Conservation (phyloP, 306 rosid genomes). For the Alnus glutinosa region DNA sequence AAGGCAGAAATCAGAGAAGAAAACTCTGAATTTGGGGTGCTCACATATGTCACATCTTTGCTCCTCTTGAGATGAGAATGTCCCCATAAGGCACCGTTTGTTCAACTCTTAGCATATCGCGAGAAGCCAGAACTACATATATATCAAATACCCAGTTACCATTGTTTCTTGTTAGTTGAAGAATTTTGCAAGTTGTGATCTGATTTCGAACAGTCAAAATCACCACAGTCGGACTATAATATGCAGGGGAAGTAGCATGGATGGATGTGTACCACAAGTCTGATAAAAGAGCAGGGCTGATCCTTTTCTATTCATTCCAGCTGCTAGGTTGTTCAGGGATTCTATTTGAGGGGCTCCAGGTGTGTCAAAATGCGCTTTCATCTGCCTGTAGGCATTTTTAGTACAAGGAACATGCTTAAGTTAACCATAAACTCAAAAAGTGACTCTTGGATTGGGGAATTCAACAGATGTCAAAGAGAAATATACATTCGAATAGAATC, state of each 20-base stretch:
- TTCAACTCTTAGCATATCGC: slow-evolving; percentile 52
- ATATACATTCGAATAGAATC: slow-evolving; percentile 64
- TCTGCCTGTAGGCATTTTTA: slow-evolving; percentile 49
- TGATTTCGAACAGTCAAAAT: neutral
- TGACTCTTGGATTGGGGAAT: slow-evolving; percentile 6
- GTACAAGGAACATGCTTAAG: slow-evolving; percentile 11
- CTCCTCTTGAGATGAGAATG: slow-evolving; percentile 68
- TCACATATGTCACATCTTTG: slow-evolving; percentile 59
- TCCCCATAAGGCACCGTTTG: slow-evolving; percentile 60
- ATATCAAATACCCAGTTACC: neutral
- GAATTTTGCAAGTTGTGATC: neutral
- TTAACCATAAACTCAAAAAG: neutral
- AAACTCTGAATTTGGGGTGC: slow-evolving; percentile 15
- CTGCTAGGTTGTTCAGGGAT: slow-evolving; percentile 59
- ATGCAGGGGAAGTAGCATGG: neutral
- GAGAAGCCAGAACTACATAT: slow-evolving; percentile 62
- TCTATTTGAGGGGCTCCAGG: slow-evolving; percentile 69
- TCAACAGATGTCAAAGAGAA: slow-evolving; percentile 10
- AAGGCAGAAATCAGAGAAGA: slow-evolving; percentile 14
- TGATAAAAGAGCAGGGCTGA: slow-evolving; percentile 81
- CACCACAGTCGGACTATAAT: neutral
- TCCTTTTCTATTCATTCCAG: slow-evolving; percentile 63
- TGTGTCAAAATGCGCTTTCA: slow-evolving; percentile 71
- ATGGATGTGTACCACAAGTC: slow-evolving; percentile 59
- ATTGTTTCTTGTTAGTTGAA: neutral